These are phyloP conservation scores for Tetraselmis chui DNA, from an alignment of 139 green algal genomes.

Conservation along the genomic window DNA sequence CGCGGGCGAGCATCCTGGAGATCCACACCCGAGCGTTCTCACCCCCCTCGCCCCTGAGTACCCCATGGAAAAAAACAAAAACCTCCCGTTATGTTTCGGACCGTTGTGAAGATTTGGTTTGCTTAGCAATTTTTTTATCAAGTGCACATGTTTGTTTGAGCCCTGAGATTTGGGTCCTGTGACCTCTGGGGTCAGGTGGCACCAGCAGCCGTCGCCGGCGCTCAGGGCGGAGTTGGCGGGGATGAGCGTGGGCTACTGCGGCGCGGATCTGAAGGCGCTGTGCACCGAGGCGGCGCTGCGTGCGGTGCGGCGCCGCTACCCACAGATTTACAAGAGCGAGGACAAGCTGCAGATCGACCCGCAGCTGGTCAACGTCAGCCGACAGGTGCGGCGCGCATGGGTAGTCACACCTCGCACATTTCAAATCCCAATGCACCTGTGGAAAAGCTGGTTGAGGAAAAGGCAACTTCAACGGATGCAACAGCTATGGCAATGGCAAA, in stretches of 20 bases:
- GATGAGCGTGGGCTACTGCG: conserved; percentile 79
- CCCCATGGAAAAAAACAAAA: too few relatives aligned
- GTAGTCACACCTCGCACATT: too few relatives aligned
- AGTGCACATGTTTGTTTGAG: too few relatives aligned
- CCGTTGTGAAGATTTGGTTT: too few relatives aligned
- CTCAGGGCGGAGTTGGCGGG: conserved; percentile 65
- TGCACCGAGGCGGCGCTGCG: conserved; percentile 85
- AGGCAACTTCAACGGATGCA: too few relatives aligned
- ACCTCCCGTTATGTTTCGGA: too few relatives aligned
- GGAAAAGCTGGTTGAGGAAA: too few relatives aligned
- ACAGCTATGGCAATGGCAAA: too few relatives aligned
- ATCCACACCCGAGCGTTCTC: conserved; percentile 80
- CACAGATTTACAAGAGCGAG: conserved; percentile 81
- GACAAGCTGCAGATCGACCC: conserved; percentile 72
- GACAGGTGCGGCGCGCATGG: too few relatives aligned
- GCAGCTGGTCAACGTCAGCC: conserved; percentile 38
- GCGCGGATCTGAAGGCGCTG: conserved; percentile 90
- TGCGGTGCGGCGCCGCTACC: conserved; percentile 79
- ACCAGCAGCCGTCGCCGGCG: conserved; percentile 35
- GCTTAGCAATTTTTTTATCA: too few relatives aligned
- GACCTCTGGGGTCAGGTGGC: neutral
- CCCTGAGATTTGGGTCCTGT: too few relatives aligned
- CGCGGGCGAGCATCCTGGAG: conserved; percentile 70
- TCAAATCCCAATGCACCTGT: too few relatives aligned
- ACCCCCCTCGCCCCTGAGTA: neutral